Conservation (phyloP, 108 stramenopile species). For the Mayamaea pseudoterrestris region DNA sequence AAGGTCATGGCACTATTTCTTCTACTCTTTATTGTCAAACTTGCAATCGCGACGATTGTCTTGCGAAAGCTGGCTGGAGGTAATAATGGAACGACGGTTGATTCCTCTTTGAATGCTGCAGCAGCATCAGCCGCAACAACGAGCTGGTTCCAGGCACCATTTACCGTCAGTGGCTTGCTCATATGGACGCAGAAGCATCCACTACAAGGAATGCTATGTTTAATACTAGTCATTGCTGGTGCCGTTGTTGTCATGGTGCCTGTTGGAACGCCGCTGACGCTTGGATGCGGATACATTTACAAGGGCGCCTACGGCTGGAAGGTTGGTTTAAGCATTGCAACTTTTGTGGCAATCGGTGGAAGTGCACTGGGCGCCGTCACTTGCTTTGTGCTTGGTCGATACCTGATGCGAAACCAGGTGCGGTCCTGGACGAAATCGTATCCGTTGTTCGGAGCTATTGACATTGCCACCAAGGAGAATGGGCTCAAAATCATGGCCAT, state of each 20-base stretch:
- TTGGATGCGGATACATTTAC: constrained; percentile 77
- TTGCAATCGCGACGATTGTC: too few relatives aligned
- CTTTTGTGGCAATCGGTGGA: constrained; percentile 45
- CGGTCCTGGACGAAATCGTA: constrained; percentile 62
- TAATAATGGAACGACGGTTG: too few relatives aligned
- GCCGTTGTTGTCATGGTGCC: constrained; percentile 38
- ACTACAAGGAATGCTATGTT: constrained; percentile 25
- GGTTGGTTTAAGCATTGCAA: constrained; percentile 46
- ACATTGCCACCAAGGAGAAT: constrained; percentile 61
- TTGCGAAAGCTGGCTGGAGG: too few relatives aligned
- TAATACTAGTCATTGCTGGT: constrained; percentile 35
- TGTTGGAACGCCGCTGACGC: constrained; percentile 42
- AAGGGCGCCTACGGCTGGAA: constrained; percentile 70
- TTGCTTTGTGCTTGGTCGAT: constrained; percentile 67
- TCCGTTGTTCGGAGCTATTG: constrained; percentile 82
- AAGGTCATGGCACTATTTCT: too few relatives aligned
- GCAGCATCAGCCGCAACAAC: too few relatives aligned
- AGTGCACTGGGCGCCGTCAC: constrained; percentile 47
- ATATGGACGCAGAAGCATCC: constrained; percentile 40
- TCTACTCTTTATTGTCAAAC: too few relatives aligned
- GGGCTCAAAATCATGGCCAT: constrained; percentile 77
- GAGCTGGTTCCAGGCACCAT: too few relatives aligned
- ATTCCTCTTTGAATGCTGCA: too few relatives aligned
- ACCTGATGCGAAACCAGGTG: constrained; percentile 64
- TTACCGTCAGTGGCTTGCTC: too few relatives aligned